phyloP scores from a whole-genome alignment of 768 basidiomycete genomes.

The Psilocybe subaeruginosa region DNA sequence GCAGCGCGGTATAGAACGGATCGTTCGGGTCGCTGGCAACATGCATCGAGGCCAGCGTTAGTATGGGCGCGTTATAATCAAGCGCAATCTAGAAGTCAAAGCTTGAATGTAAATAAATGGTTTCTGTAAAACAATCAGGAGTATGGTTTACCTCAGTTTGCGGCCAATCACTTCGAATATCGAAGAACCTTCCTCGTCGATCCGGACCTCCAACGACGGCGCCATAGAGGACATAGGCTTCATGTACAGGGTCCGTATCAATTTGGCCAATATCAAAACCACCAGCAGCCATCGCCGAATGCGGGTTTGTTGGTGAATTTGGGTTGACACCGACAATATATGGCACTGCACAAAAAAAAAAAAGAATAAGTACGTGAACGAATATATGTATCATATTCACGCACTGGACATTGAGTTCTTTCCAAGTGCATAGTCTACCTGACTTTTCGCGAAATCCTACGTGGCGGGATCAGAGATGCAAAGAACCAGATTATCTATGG shows the following conservation, averaged over 20 bases:
- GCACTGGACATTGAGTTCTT: slow-evolving; percentile 88
- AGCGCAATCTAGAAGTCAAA: slow-evolving; percentile 57
- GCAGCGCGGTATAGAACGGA: slow-evolving; percentile 76
- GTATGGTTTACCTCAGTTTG: slow-evolving; percentile 70
- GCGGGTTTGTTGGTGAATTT: slow-evolving; percentile 89
- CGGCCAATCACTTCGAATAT: slow-evolving; percentile 89
- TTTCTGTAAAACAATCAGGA: background rate
- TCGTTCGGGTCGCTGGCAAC: slow-evolving; percentile 68
- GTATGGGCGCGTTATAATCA: slow-evolving; percentile 89
- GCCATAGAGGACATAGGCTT: slow-evolving; percentile 83
- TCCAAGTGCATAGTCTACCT: slow-evolving; percentile 83
- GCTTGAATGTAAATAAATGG: background rate
- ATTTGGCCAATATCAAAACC: slow-evolving; percentile 71
- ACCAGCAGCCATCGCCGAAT: slow-evolving; percentile 88
- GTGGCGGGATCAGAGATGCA: background rate
- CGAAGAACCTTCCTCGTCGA: slow-evolving; percentile 73
- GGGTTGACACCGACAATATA: slow-evolving; percentile 91
- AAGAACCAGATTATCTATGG: background rate
- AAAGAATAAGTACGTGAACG: background rate
- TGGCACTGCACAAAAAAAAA: slow-evolving; percentile 48
- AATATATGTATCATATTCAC: slow-evolving; percentile 16
- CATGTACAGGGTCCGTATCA: slow-evolving; percentile 70
- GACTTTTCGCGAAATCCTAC: slow-evolving; percentile 73
- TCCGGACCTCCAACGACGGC: slow-evolving; percentile 90
- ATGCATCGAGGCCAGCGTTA: slow-evolving; percentile 83